These are phyloP conservation scores for Lactuca sativa DNA, from an alignment of 129 eudicot genomes.

Conservation along the genomic window DNA sequence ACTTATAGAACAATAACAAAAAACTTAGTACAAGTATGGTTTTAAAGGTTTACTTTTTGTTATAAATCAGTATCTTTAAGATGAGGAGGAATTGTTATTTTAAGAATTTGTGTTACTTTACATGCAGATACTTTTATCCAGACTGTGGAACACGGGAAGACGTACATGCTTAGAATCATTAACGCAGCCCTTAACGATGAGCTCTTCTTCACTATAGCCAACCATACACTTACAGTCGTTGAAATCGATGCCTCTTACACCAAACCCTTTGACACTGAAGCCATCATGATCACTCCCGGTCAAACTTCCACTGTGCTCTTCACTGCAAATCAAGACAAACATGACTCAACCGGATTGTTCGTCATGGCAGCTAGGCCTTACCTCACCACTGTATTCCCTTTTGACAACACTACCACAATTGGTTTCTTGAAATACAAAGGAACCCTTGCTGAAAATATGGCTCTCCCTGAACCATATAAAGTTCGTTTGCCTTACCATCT, in stretches of 20 bases:
- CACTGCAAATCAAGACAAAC: conserved; percentile 43
- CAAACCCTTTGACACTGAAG: conserved; percentile 61
- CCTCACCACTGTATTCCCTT: conserved; percentile 66
- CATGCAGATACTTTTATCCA: conserved; percentile 62
- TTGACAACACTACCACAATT: conserved; percentile 59
- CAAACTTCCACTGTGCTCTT: conserved; percentile 70
- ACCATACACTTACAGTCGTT: conserved; percentile 64
- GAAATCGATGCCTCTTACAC: conserved; percentile 72
- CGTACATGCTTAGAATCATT: conserved; percentile 69
- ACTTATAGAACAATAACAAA: not conserved
- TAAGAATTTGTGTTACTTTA: not conserved
- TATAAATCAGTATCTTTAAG: not conserved
- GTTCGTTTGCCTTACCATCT: conserved; percentile 41
- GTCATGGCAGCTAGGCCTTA: conserved; percentile 87
- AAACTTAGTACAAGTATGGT: not conserved
- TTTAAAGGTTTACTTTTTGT: no score
- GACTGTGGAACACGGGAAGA: conserved; percentile 54
- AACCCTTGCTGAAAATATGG: conserved; percentile 2
- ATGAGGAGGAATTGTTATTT: not conserved
- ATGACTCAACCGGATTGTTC: conserved; percentile 39
- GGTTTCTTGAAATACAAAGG: conserved; percentile 59
- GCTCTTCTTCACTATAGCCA: conserved; percentile 60
- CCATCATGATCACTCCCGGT: conserved; percentile 82
- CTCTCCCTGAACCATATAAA: conserved; percentile 20
- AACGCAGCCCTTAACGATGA: conserved; percentile 77